These are phyloP conservation scores for Strobilomyces confusus DNA, from an alignment of 768 basidiomycete species.

Conservation along the genomic window DNA sequence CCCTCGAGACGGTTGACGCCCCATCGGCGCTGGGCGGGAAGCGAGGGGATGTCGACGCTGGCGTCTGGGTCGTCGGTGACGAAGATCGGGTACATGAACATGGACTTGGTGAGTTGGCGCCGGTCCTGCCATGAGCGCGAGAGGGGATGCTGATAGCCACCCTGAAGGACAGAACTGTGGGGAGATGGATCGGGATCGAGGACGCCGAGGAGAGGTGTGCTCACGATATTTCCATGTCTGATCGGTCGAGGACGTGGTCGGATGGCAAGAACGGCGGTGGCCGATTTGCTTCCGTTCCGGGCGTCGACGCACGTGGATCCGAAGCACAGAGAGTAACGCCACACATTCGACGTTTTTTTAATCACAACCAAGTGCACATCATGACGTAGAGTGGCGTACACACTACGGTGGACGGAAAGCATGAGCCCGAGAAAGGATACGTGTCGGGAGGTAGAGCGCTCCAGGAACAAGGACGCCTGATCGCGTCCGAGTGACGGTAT, in stretches of 20 bases:
- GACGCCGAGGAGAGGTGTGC: slow-evolving; percentile 8
- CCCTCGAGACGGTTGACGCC: slow-evolving; percentile 88
- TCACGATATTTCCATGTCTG: slow-evolving; percentile 45
- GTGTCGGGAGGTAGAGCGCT: not conserved
- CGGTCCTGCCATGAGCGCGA: slow-evolving; percentile 85
- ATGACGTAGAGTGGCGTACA: not conserved
- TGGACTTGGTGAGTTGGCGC: slow-evolving; percentile 76
- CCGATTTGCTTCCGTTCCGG: not conserved
- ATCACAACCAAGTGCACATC: not conserved
- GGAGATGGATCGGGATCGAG: slow-evolving; percentile 1
- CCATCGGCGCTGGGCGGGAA: slow-evolving; percentile 92
- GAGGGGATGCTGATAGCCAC: slow-evolving; percentile 91
- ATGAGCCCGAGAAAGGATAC: not conserved
- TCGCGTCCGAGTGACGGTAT: not conserved
- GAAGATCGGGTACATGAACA: slow-evolving; percentile 99
- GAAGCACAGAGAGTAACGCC: too few species aligned
- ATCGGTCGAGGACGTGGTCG: not conserved
- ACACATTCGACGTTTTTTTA: not conserved
- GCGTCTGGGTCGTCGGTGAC: slow-evolving; percentile 93
- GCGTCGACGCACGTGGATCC: not conserved
- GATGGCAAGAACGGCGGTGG: not conserved
- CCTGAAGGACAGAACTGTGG: slow-evolving; percentile 74
- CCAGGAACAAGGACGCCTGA: not conserved
- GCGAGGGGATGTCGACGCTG: slow-evolving; percentile 64
- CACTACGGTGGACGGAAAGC: not conserved